Evolutionary conservation across 495 filamentous ascomycete species (phyloP).

Genomic region (Physcia stellaris): DNA sequence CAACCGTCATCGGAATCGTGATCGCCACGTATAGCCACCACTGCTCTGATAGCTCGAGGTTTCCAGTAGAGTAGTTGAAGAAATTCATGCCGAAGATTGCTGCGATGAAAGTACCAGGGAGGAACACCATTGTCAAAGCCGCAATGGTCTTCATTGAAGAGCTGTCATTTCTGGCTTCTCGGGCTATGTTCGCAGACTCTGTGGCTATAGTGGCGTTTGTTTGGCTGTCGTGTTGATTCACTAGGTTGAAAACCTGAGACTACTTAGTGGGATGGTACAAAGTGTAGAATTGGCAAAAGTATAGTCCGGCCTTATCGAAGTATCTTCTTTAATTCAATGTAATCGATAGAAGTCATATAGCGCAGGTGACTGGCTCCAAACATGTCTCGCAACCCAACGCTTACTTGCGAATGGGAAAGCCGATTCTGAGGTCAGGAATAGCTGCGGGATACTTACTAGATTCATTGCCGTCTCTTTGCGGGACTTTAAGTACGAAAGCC

Average conservation of each 20-base stretch:
- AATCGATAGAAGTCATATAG: no score
- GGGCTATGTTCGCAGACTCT: conserved; percentile 3
- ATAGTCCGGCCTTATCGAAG: no score
- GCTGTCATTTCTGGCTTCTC: conserved; percentile 21
- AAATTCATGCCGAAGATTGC: conserved; percentile 8
- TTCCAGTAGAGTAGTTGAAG: conserved; percentile 1
- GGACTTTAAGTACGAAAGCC: no score
- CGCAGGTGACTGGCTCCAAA: no score
- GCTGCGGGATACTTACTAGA: no score
- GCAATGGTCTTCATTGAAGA: conserved; percentile 29
- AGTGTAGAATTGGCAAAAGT: no score
- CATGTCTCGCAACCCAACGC: no score
- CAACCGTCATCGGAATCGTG: conserved; percentile 3
- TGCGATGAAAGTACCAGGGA: conserved; percentile 26
- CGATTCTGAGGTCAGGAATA: no score
- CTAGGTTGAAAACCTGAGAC: background rate
- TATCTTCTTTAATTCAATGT: no score
- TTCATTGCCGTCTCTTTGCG: no score
- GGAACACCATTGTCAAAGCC: conserved; percentile 28
- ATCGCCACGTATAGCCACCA: conserved; percentile 6
- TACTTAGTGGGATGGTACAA: no score
- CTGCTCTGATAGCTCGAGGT: background rate
- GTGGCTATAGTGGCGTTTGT: conserved; percentile 8
- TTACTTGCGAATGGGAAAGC: no score
- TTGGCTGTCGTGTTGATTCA: conserved; percentile 5